These are phyloP conservation scores for Agaricus blazei DNA, from an alignment of 768 basidiomycete species.

Conservation along the genomic window DNA sequence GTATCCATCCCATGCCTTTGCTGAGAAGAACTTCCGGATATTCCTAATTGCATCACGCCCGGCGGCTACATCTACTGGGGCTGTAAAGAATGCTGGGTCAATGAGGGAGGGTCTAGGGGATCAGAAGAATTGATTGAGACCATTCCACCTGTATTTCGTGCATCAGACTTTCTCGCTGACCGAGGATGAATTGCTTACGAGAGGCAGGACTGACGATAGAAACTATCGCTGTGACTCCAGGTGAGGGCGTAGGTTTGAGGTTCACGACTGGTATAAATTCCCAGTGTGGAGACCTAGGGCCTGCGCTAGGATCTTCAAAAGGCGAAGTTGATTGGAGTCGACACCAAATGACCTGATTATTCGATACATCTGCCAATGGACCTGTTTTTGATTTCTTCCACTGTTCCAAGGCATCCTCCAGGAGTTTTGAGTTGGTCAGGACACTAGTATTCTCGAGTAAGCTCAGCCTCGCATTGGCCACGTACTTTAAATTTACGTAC, in stretches of 20 bases:
- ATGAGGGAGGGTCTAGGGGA: slow-evolving; percentile 10
- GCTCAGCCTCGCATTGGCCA: neutral
- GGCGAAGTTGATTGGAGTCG: slow-evolving; percentile 13
- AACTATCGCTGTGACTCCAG: neutral
- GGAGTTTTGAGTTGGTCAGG: neutral
- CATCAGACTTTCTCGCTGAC: neutral
- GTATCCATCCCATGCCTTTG: slow-evolving; percentile 7
- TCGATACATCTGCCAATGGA: slow-evolving; percentile 6
- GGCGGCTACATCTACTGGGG: slow-evolving; percentile 15
- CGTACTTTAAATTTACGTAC: neutral
- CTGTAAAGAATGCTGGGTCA: slow-evolving; percentile 5
- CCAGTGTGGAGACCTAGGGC: slow-evolving; percentile 17
- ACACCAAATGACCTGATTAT: slow-evolving; percentile 17
- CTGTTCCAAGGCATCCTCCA: slow-evolving; percentile 9
- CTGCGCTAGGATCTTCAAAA: slow-evolving; percentile 18
- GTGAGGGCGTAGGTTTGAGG: neutral
- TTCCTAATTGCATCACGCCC: slow-evolving; percentile 13
- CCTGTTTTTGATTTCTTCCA: slow-evolving; percentile 14
- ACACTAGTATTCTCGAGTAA: neutral
- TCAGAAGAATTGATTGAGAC: slow-evolving; percentile 11
- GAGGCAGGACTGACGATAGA: slow-evolving; percentile 10
- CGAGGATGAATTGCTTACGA: slow-evolving; percentile 2
- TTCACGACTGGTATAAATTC: slow-evolving; percentile 12
- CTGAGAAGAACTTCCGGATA: slow-evolving; percentile 1
- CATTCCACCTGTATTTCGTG: neutral